Base-by-base conservation (phyloP, 352 stramenopile species). In the Pythium insidiosum region DNA sequence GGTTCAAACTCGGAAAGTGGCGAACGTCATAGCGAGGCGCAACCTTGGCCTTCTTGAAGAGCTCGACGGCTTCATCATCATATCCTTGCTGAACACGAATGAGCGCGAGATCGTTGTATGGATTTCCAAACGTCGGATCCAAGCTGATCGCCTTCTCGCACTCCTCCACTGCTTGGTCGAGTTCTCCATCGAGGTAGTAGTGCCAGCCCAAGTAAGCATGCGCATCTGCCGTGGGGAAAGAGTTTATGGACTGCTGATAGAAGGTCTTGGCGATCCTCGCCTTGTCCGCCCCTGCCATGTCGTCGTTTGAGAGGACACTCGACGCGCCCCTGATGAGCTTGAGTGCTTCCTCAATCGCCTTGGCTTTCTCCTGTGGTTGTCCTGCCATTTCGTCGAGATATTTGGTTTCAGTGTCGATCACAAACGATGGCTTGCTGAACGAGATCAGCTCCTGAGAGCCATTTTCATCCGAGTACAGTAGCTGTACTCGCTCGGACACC, bases 81-180 rank as follows among this genome's bases (percentile, higher is more conserved):
- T 59, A 63, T 3, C 72, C 76, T 48, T 87, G 64, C 13, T 84
- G 56, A 4, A 79, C 57, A 5, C 69, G 71, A 21, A 89, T 79
- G 6, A 85, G 53, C 3, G 66, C 76, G 20, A 89, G 66, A 31
- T 85, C 69, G 40, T 87, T 87, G 54, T 87, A 89, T 19, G 76
- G 40, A 21, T 85, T 87, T 4, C 76, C 76, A 38, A 87, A 80
- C 25, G 53, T 37, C 20, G 73, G 72, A 25, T 89, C 76, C n/a
- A 89, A 40, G 43, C 72, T 58, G 24, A 87, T 85, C 22, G 76
- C 73, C 10, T 61, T 58, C 33, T 77, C 53, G 34, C 72, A 85
- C 43, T 89, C 62, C n/a, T 29, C 47, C 5, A 79, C 58, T 0
- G 73, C 76, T 18, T 56, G 45, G 0, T 83, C 67, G 0, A 85